Percentiles rank a stretch among this genome's conserved stretches.
Conservation (phyloP, 495 filamentous ascomycete species). For the Lineolata rhizophorae region DNA sequence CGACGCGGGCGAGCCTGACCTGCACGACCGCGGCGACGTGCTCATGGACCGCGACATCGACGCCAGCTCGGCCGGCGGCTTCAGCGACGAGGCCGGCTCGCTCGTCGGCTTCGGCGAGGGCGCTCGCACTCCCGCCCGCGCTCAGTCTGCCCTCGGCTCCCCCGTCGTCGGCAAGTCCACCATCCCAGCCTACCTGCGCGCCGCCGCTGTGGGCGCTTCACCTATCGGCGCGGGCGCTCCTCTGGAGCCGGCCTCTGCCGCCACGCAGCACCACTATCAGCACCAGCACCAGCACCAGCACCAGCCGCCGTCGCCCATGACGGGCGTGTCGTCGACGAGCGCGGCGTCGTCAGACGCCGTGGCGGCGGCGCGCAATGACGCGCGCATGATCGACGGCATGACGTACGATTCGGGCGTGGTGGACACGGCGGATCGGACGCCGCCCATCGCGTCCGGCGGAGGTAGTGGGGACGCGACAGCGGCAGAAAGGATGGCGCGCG, state of each 20-base stretch:
- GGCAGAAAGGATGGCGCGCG: too few relatives aligned
- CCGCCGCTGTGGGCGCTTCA: background rate
- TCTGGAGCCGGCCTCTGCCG: background rate
- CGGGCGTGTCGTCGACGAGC: conserved; percentile 6
- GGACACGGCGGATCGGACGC: conserved; percentile 16
- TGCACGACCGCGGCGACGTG: too few relatives aligned
- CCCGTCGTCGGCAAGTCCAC: conserved; percentile 10
- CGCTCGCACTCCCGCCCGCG: conserved; percentile 32
- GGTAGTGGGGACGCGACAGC: too few relatives aligned
- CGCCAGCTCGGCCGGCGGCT: conserved; percentile 39
- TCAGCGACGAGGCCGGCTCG: conserved; percentile 61
- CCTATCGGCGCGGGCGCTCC: too few relatives aligned
- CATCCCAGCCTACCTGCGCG: conserved; percentile 2
- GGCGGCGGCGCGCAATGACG: conserved; percentile 12
- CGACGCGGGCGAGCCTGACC: too few relatives aligned
- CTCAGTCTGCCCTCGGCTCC: conserved; percentile 9
- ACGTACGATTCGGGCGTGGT: conserved; percentile 16
- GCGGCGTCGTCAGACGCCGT: conserved; percentile 3
- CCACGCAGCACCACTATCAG: too few relatives aligned
- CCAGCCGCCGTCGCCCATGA: conserved; percentile 2
- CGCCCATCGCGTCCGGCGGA: conserved; percentile 9
- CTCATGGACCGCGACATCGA: conserved; percentile 41
- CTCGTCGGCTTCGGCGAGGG: conserved; percentile 78
- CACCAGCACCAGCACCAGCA: conserved; percentile 8
- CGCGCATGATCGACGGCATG: conserved; percentile 20